Base-by-base conservation (phyloP, 768 basidiomycete genomes). In the Cantharellus cinnabarinus region DNA sequence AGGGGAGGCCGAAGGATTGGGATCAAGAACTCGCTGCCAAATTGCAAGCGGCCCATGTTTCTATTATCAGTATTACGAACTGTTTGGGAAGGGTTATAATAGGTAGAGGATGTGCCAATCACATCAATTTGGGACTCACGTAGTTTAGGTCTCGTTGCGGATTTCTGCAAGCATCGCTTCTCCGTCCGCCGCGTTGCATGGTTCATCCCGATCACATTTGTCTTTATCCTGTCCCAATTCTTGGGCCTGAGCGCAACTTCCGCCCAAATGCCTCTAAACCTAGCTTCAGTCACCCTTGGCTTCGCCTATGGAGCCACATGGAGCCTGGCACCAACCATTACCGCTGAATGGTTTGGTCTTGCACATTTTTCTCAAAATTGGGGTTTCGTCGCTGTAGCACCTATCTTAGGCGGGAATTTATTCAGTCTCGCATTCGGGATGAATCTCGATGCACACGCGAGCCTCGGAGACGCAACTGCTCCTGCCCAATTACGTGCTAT, bases 281-380 rank as follows among this genome's bases (percentile, higher is more conserved):
- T 77, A 5, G 77, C 79, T 54, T 71, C 70, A 1, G 62, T 64
- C 4, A 42, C 67, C 3, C 63, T 73, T 2, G 72, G 72, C 0
- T 54, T 67, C 14, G 63, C 69, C 2, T 71, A 70, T 60, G 67
- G 73, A 34, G 63, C 68, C 44, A 61, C 70, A 53, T 71, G 72
- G 60, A 69, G 70, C 42, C 66, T 71, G 5, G 54, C 69, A 53
- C 66, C 72, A 38, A 56, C 61, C 4, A 74, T 93, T 39, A 75
- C 79, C 57, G 75, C 91, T 35, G 90, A 93, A 64, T 90, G 86
- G 87, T 93, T 91, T 64, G 89, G 89, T 4, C 73, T 93, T 52
- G 15, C 50, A 4, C 44, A 5, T 7, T 37, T 58, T 14, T 14
- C 81, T 0, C 83, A 90, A 71, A 91, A 91, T 69, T 89, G 83